phyloP scores from a whole-genome alignment of 768 basidiomycete species.

The Lentinula sp. region DNA sequence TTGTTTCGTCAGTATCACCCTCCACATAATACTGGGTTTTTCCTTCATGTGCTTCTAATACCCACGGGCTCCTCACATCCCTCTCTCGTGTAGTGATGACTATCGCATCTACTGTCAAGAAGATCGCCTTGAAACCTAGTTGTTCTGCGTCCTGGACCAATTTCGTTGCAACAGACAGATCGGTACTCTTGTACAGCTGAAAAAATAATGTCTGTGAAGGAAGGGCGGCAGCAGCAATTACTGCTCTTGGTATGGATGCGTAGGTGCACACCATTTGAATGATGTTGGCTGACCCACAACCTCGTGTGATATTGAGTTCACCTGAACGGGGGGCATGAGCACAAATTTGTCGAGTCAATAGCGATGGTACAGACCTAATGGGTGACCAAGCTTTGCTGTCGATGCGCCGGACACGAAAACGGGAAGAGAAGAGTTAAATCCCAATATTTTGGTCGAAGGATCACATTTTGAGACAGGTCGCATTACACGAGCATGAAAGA shows the following conservation, averaged over 20 bases:
- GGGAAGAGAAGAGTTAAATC: conserved; percentile 66
- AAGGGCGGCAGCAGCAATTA: conserved; percentile 52
- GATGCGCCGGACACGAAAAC: conserved; percentile 83
- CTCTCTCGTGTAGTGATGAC: conserved; percentile 75
- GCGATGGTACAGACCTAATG: conserved; percentile 25
- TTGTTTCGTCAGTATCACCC: conserved; percentile 16
- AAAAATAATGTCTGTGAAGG: conserved; percentile 67
- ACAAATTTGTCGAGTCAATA: not conserved
- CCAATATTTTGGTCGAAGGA: conserved; percentile 69
- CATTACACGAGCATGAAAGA: conserved; percentile 83
- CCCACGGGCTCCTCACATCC: conserved; percentile 59
- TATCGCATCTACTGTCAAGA: conserved; percentile 89
- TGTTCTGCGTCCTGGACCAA: conserved; percentile 66
- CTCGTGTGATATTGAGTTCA: conserved; percentile 77
- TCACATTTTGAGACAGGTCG: conserved; percentile 56
- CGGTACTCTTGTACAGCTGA: conserved; percentile 79
- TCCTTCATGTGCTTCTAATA: conserved; percentile 49
- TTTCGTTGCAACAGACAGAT: conserved; percentile 59
- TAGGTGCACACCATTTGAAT: conserved; percentile 86
- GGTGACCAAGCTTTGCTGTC: conserved; percentile 82
- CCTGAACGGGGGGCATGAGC: conserved; percentile 31
- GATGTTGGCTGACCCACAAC: conserved; percentile 56
- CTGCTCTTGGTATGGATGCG: conserved; percentile 59
- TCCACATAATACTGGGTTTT: conserved; percentile 20
- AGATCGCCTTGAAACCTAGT: conserved; percentile 82